Percentiles rank a stretch among this genome's conserved stretches.
Evolutionary conservation across 306 rosid species (phyloP).

Genomic region (Dalbergia cultrata): DNA sequence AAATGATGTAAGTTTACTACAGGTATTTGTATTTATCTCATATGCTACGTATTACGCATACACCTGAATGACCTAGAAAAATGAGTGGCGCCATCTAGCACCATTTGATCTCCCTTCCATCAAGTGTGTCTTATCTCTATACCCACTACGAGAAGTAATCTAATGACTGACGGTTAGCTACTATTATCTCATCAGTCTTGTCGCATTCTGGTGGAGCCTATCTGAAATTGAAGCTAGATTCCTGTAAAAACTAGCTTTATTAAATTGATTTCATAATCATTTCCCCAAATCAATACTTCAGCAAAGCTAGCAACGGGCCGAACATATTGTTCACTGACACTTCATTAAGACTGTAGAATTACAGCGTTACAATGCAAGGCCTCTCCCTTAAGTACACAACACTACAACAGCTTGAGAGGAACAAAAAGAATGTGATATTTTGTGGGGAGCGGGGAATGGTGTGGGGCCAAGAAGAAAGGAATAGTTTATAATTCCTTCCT

Average conservation of each 20-base stretch:
- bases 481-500: conserved; percentile 39
- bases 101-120: not conserved
- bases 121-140: not conserved
- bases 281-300: conserved; percentile 31
- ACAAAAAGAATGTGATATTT: not conserved
- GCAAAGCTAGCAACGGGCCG: conserved; percentile 2
- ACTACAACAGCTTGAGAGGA: conserved; percentile 10
- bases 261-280: conserved; percentile 7
- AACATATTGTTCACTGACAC: not conserved
- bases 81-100: not conserved
- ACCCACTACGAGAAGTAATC: not conserved
- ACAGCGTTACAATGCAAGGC: no score
- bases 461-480: not conserved
- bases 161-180: not conserved
- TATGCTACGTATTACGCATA: not conserved
- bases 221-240: not conserved
- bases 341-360: conserved; percentile 16
- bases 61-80: not conserved
- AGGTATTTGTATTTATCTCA: not conserved
- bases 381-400: not conserved
- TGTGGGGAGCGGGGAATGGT: not conserved
- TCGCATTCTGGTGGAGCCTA: not conserved
- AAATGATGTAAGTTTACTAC: not conserved
- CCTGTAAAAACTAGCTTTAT: not conserved
- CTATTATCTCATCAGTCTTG: not conserved